phyloP scores from a whole-genome alignment of 495 filamentous ascomycete genomes.

The Lasiosphaeriaceae sp. region DNA sequence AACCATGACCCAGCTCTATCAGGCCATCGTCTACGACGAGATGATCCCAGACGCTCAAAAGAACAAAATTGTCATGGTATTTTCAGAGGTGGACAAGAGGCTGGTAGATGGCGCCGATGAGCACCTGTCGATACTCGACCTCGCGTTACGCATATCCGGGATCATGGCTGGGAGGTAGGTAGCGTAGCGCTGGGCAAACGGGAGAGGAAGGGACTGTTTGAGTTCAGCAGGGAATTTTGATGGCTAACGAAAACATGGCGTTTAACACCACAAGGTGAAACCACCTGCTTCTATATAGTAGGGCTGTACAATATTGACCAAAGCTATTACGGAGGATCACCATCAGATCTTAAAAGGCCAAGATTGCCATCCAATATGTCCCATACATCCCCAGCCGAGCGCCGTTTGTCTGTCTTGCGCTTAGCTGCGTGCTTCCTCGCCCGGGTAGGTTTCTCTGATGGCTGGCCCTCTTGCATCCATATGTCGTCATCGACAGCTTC shows the following conservation, averaged over 20 bases:
- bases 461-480: conserved; percentile 28
- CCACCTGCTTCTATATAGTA: too few species aligned
- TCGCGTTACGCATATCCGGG: conserved; percentile 73
- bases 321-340: conserved; percentile 9
- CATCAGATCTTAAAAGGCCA: conserved; percentile 32
- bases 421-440: conserved; percentile 24
- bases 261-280: too few species aligned
- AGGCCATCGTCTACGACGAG: conserved; percentile 78
- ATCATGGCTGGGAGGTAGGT: conserved; percentile 56
- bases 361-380: conserved; percentile 43
- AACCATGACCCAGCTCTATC: conserved; percentile 77
- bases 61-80: conserved; percentile 81
- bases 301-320: neutral
- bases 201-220: neutral
- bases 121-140: conserved; percentile 83
- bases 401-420: conserved; percentile 14
- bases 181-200: neutral
- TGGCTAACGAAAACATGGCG: neutral
- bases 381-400: conserved; percentile 34
- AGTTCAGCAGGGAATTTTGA: neutral
- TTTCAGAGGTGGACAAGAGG: conserved; percentile 91
- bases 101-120: conserved; percentile 98
- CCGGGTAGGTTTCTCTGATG: conserved; percentile 16
- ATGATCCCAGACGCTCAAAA: conserved; percentile 77
- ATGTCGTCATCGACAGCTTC: conserved; percentile 25